These are phyloP conservation scores for Myriosclerotinia duriaeana DNA, from an alignment of 2,329 filamentous ascomycete species.

Conservation along the genomic window DNA sequence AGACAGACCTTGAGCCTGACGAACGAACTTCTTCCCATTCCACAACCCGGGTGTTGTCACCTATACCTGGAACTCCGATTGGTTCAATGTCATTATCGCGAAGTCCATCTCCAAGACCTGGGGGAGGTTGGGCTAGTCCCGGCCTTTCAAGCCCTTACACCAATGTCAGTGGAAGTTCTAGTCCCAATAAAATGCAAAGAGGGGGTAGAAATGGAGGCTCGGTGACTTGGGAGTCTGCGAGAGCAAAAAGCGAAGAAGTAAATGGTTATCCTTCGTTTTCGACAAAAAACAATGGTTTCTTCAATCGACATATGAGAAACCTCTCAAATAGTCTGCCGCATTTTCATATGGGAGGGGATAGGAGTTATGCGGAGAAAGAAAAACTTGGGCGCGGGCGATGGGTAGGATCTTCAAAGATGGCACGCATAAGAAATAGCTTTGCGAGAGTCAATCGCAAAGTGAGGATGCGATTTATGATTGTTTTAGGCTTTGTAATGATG, in stretches of 20 bases:
- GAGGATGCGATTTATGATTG: conserved; percentile 61
- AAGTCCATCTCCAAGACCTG: conserved; percentile 80
- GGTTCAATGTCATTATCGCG: conserved; percentile 77
- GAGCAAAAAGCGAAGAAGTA: conserved; percentile 71
- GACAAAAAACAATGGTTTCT: conserved; percentile 82
- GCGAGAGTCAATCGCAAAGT: conserved; percentile 61
- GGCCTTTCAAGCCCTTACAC: conserved; percentile 66
- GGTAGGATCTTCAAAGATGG: conserved; percentile 49
- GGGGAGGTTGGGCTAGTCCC: conserved; percentile 86
- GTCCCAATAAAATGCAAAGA: conserved; percentile 54
- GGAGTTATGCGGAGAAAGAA: conserved; percentile 70
- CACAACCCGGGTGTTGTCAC: conserved; percentile 31
- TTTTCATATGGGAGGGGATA: conserved; percentile 56
- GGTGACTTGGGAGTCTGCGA: conserved; percentile 80
- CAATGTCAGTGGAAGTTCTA: conserved; percentile 62
- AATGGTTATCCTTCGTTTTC: conserved; percentile 77
- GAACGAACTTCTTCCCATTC: conserved; percentile 26
- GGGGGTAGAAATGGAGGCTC: conserved; percentile 52
- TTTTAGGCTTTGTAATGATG: conserved; percentile 59
- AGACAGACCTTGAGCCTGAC: conserved; percentile 19
- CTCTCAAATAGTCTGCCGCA: conserved; percentile 77
- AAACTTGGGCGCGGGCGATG: conserved; percentile 65
- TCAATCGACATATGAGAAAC: conserved; percentile 77
- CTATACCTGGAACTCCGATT: conserved; percentile 51
- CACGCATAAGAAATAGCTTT: conserved; percentile 49